Percentiles rank a stretch among this genome's conserved stretches.
Conservation (phyloP, 768 basidiomycete species). For the Mycena venus region DNA sequence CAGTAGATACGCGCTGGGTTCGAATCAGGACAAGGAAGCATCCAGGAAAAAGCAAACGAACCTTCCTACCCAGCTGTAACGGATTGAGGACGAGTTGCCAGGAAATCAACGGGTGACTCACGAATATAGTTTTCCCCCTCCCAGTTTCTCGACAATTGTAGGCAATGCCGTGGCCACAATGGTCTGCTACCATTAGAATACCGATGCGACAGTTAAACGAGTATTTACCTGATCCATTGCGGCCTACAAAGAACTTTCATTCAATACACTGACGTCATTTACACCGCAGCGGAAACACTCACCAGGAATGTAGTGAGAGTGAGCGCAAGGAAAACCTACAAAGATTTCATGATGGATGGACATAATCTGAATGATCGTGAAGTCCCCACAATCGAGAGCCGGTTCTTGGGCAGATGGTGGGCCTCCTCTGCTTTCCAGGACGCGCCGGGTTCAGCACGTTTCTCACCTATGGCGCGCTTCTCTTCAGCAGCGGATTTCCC, state of each 20-base stretch:
- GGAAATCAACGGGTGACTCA: not conserved
- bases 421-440: slow-evolving; percentile 70
- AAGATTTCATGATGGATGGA: not conserved
- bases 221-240: slow-evolving; percentile 70
- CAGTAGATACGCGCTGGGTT: slow-evolving; percentile 79
- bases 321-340: slow-evolving; percentile 61
- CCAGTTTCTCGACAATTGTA: slow-evolving; percentile 75
- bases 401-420: slow-evolving; percentile 70
- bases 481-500: not conserved
- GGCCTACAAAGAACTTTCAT: slow-evolving; percentile 46
- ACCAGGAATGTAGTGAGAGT: slow-evolving; percentile 59
- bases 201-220: not conserved
- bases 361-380: not conserved
- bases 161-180: slow-evolving; percentile 84
- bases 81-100: not conserved
- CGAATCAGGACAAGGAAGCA: slow-evolving; percentile 9
- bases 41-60: slow-evolving; percentile 38
- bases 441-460: slow-evolving; percentile 52
- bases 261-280: slow-evolving; percentile 31
- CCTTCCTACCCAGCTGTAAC: slow-evolving; percentile 79
- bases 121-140: slow-evolving; percentile 69
- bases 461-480: slow-evolving; percentile 26
- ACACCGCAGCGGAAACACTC: slow-evolving; percentile 29
- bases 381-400: slow-evolving; percentile 55
- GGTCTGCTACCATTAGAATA: slow-evolving; percentile 51